phyloP scores from a whole-genome alignment of 306 rosid genomes.

The Castanea sativa region DNA sequence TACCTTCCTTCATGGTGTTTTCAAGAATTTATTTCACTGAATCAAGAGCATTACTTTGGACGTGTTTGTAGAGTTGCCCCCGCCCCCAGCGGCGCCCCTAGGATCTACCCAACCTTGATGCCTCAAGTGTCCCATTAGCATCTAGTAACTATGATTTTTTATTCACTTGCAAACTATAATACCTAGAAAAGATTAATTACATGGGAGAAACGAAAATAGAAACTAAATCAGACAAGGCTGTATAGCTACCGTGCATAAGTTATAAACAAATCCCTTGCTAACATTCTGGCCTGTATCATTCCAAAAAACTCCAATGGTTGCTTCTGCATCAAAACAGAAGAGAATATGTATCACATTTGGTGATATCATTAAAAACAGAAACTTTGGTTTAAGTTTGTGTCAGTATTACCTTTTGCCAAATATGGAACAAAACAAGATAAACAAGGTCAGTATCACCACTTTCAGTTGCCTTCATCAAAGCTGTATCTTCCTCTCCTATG shows the following conservation, averaged over 20 bases:
- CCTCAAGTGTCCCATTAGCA: background rate
- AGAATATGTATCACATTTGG: constrained; percentile 3
- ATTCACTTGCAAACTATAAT: background rate
- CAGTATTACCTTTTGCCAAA: constrained; percentile 82
- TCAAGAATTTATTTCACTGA: background rate
- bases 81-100: background rate
- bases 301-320: constrained; percentile 84
- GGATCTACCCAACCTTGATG: background rate
- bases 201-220: background rate
- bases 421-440: constrained; percentile 90
- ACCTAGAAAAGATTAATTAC: background rate
- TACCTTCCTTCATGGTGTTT: background rate
- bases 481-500: constrained; percentile 97
- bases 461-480: constrained; percentile 85
- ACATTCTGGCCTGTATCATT: constrained; percentile 65
- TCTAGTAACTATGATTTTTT: background rate
- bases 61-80: background rate
- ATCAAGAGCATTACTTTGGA: background rate
- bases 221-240: constrained; percentile 4
- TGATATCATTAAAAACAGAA: constrained; percentile 1
- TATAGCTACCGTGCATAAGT: constrained; percentile 71
- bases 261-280: constrained; percentile 79
- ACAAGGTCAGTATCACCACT: constrained; percentile 98
- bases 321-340: constrained; percentile 55
- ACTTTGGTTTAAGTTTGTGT: constrained; percentile 4